These are phyloP conservation scores for Lachancea lanzarotensis DNA, from an alignment of 805 yeast species.

Conservation along the genomic window DNA sequence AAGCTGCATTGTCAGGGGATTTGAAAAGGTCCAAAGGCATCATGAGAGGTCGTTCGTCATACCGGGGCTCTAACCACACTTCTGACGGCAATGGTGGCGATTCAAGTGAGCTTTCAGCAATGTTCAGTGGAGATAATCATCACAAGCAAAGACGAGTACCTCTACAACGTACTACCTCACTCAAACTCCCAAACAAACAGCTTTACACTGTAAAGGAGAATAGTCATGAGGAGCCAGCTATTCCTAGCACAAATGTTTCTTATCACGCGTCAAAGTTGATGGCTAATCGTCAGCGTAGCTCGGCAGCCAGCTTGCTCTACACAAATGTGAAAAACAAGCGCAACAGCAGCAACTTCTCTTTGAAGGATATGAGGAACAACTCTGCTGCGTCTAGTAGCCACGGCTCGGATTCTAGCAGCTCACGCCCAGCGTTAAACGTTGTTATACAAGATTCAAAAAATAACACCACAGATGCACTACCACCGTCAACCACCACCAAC, in stretches of 20 bases:
- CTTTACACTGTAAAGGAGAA: constrained; percentile 13
- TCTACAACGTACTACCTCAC: constrained; percentile 7
- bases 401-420: background rate
- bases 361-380: constrained; percentile 2
- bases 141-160: constrained; percentile 5
- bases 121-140: constrained; percentile 2
- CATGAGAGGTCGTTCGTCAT: constrained; percentile 5
- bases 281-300: constrained; percentile 11
- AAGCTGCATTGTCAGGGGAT: too few relatives aligned
- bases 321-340: constrained; percentile 12
- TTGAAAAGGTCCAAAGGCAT: too few relatives aligned
- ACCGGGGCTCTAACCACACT: background rate
- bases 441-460: background rate
- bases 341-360: constrained; percentile 3
- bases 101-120: constrained; percentile 9
- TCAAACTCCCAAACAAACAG: constrained; percentile 6
- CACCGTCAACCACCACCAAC: background rate
- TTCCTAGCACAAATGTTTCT: constrained; percentile 4
- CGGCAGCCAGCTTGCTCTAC: constrained; percentile 12
- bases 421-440: constrained; percentile 4
- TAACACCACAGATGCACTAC: background rate
- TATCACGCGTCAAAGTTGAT: constrained; percentile 7
- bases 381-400: background rate
- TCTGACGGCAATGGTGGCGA: background rate
- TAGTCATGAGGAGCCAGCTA: constrained; percentile 11